These are phyloP conservation scores for Dactylellina cionopaga DNA, from an alignment of 2,329 filamentous ascomycete species.

Conservation along the genomic window DNA sequence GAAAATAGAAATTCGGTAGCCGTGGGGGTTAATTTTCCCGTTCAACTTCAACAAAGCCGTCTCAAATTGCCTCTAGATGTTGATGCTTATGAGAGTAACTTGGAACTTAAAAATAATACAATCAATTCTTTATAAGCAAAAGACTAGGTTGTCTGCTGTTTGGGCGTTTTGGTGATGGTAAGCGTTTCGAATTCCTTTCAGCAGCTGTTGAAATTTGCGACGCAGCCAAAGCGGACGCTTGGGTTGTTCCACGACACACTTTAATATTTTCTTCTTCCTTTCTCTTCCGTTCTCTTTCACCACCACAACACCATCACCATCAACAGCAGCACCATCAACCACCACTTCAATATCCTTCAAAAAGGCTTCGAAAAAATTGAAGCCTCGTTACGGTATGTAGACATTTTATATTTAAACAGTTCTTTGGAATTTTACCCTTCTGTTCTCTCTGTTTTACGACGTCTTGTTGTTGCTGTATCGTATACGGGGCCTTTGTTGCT, in stretches of 20 bases:
- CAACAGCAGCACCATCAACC: too few species aligned
- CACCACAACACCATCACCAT: conserved; percentile 9
- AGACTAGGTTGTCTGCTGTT: too few species aligned
- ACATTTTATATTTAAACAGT: conserved; percentile 7
- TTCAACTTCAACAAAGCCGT: too few species aligned
- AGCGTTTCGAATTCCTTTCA: conserved; percentile 49
- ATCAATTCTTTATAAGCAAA: too few species aligned
- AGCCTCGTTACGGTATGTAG: conserved; percentile 4
- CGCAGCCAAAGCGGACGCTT: conserved; percentile 33
- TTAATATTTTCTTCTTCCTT: conserved; percentile 45
- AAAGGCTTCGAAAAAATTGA: neutral
- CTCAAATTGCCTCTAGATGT: too few species aligned
- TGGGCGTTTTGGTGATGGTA: neutral
- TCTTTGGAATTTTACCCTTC: neutral
- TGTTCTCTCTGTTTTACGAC: conserved; percentile 14
- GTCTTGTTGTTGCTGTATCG: conserved; percentile 12
- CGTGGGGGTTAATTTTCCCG: too few species aligned
- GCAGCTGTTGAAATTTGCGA: conserved; percentile 45
- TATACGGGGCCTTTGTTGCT: neutral
- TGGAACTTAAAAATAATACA: too few species aligned
- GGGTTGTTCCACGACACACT: conserved; percentile 37
- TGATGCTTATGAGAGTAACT: too few species aligned
- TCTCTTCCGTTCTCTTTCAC: conserved; percentile 31
- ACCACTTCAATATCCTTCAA: conserved; percentile 8
- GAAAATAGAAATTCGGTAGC: too few species aligned